These are phyloP conservation scores for Phoma sp. DNA, from an alignment of 2,329 filamentous ascomycete genomes.

Conservation along the genomic window DNA sequence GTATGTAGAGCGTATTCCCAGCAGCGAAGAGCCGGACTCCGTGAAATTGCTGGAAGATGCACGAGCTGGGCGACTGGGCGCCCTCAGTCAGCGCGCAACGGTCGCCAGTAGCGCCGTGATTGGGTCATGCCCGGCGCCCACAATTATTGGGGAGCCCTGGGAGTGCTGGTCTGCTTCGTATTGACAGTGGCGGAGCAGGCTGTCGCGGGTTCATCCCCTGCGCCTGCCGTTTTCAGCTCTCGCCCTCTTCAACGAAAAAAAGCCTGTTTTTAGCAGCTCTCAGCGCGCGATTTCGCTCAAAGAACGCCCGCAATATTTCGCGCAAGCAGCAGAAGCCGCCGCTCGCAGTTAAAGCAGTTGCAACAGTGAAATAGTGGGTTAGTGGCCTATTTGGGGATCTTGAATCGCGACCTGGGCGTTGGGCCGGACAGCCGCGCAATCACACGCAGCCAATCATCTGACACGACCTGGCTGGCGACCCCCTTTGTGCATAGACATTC, in stretches of 20 bases:
- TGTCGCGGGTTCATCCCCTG: conserved; percentile 13
- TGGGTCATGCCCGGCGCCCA: background rate
- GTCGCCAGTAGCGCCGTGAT: conserved; percentile 2
- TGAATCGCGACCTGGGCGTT: conserved; percentile 15
- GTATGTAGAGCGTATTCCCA: conserved; percentile 3
- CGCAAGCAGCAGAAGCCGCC: conserved; percentile 3
- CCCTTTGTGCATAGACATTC: conserved; percentile 33
- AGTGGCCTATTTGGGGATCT: conserved; percentile 11
- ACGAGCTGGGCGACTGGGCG: conserved; percentile 13
- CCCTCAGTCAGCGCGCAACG: conserved; percentile 7
- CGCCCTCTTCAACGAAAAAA: conserved; percentile 1
- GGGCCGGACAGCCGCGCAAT: conserved; percentile 23
- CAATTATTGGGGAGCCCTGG: conserved; percentile 19
- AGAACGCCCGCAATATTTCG: conserved; percentile 5
- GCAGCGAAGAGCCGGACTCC: conserved; percentile 10
- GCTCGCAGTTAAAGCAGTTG: conserved; percentile 4
- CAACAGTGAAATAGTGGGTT: background rate
- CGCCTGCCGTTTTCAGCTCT: conserved; percentile 22
- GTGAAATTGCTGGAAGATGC: conserved; percentile 12
- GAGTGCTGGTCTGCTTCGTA: conserved; percentile 16
- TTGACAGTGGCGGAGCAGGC: conserved; percentile 35
- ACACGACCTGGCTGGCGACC: conserved; percentile 41
- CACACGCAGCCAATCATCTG: conserved; percentile 22
- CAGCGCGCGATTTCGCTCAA: conserved; percentile 1
- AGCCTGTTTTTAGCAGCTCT: conserved; percentile 21